A percentile compares a stretch with the other conserved stretches of the same genome.
phyloP scores from a whole-genome alignment of 257 asterid genomes.

The Solanum chmielewskii region DNA sequence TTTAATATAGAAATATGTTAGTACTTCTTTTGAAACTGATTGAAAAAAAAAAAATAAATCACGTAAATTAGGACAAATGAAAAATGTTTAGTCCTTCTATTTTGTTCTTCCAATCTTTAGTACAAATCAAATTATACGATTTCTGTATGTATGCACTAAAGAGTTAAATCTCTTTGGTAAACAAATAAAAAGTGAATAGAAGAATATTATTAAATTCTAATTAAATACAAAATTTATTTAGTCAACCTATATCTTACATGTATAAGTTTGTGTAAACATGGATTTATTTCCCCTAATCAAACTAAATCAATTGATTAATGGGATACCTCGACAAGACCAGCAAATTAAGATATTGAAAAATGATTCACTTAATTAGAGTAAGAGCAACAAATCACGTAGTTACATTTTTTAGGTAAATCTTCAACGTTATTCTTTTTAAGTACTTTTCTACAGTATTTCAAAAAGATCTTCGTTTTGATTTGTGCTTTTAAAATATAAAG shows the following conservation, averaged over 20 bases:
- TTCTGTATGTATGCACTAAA: neutral
- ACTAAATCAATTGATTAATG: neutral
- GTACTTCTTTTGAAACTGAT: too few relatives aligned
- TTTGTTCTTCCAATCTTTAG: neutral
- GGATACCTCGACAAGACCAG: slow-evolving; percentile 1
- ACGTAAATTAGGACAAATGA: too few relatives aligned
- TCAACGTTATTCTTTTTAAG: neutral
- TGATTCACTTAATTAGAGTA: neutral
- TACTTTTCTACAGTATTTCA: neutral
- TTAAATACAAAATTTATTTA: neutral
- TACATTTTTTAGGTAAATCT: slow-evolving; percentile 4
- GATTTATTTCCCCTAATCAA: neutral
- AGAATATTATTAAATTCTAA: neutral
- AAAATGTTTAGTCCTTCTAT: neutral
- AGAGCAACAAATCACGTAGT: neutral
- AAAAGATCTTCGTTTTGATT: too few relatives aligned
- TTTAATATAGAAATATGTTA: too few relatives aligned
- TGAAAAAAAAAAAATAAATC: too few relatives aligned
- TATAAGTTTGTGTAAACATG: neutral
- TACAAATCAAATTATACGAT: neutral
- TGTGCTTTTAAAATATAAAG: too few relatives aligned
- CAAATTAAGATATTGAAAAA: neutral
- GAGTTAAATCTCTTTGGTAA: too few relatives aligned
- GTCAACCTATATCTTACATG: neutral
- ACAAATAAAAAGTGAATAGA: neutral